Evolutionary conservation across 139 green algal species (phyloP), one percentile per base, ranked within the genome.

Genomic region (Edaphochlamys debaryana): DNA sequence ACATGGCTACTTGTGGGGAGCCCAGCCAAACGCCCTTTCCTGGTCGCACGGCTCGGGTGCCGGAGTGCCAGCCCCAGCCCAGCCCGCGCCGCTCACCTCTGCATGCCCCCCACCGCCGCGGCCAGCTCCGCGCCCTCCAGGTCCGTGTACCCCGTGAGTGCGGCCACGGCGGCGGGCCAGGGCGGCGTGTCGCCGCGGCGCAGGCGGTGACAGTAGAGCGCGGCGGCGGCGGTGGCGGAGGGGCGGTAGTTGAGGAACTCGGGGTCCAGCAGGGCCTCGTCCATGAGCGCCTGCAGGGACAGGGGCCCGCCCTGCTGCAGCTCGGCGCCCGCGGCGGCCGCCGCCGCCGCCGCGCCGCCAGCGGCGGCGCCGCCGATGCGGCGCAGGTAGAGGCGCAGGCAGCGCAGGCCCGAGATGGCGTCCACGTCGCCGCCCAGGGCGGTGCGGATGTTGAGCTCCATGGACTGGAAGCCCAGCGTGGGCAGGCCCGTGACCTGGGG

Each of bases 61-160:
- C n/a, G n/a, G n/a, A n/a, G n/a, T n/a, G n/a, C n/a, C n/a, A n/a
- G n/a, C n/a, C n/a, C n/a, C n/a, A n/a, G n/a, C n/a, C n/a, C n/a
- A n/a, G 19, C 15, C 52, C 29, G 52, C 52, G 17, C 27, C 15
- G 6, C 41, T 20, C 92, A 74, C 66, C 90, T 90, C 88, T 96
- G 94, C 22, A 92, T 88, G 3, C 84, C 92, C 38, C 89, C 92
- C 83, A 97, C 95, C 23, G 94, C 94, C 5, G 93, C 92, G 6
- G 80, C 88, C 20, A 97, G 91, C 91, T 97, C 94, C 0, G 91
- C 88, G 20, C 89, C 92, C 71, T 67, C 79, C 78, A 92, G 89
- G 69, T 95, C 89, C 56, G 82, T 85, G 86, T 95, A 96, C 22
- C 85, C 79, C 4, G 87, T 93, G 25, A 93, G 56, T 54, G 42